Evolutionary conservation across 352 stramenopile genomes (phyloP).

Genomic region (Saprolegnia diclina): DNA sequence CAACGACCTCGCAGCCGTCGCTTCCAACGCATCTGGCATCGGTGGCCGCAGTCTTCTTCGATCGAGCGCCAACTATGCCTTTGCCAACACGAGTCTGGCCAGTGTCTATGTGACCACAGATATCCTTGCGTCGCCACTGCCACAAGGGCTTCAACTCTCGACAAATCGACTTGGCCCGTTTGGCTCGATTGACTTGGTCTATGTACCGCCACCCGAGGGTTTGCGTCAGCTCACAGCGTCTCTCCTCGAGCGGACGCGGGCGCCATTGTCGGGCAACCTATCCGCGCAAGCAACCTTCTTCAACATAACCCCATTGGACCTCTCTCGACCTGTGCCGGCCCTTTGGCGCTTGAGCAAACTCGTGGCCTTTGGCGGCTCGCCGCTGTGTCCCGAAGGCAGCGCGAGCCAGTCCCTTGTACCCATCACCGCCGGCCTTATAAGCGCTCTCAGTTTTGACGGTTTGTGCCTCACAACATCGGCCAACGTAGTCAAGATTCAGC

Average conservation of each 20-base stretch:
- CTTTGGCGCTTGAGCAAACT: not conserved
- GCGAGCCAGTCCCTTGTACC: not conserved
- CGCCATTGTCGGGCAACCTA: not conserved
- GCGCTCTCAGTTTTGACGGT: not conserved
- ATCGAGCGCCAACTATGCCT: not conserved
- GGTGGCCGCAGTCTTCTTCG: not conserved
- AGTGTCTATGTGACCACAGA: not conserved
- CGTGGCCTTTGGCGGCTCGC: not conserved
- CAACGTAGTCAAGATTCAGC: not conserved
- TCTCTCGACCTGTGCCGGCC: not conserved
- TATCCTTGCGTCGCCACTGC: not conserved
- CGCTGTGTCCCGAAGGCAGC: not conserved
- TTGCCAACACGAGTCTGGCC: not conserved
- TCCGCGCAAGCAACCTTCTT: not conserved
- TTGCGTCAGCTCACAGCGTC: too few relatives aligned
- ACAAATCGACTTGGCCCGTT: not conserved
- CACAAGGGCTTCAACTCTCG: not conserved
- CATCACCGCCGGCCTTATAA: not conserved
- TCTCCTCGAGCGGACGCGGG: not conserved
- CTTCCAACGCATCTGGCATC: not conserved
- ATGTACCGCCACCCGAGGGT: not conserved
- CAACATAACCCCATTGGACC: not conserved
- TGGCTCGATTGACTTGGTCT: constrained; percentile 16
- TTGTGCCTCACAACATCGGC: not conserved
- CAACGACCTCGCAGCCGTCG: constrained; percentile 4